Base-by-base conservation (phyloP, 345 rosid genomes). In the Eutrema japonicum region DNA sequence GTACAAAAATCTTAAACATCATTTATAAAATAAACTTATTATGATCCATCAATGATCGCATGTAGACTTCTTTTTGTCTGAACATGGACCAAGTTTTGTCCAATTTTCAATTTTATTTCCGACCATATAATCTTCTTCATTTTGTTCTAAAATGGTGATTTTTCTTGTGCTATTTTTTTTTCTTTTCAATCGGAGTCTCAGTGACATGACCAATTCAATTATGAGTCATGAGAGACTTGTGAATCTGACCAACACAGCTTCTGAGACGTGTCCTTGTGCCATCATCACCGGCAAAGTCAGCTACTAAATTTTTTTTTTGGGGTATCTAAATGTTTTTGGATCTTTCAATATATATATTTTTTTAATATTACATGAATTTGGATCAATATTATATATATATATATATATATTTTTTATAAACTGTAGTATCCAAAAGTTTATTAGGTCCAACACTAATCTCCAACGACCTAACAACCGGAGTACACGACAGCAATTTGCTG, bases 221-320 rank as follows among this genome's bases (percentile, higher is more conserved):
- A 10, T 18, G 54, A 74, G 54, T 50, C 72, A 48, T 66, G 67
- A 16, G 53, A 57, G 16, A 46, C 60, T 57, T 74, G 78, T 74
- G 72, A 66, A 66, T 48, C 22, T 32, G 35, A 65, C n/a, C 5
- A 47, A 65, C 14, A 73, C 65, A 73, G 12, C 56, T 46, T 27
- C 22, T 29, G n/a, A 56, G 40, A 65, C 66, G 66, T 66, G 72
- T 57, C 8, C 5, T 29, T 36, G 50, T 46, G 26, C 27, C 58
- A 64, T 65, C 77, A 33, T 70, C 66, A 71, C 68, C 76, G 52
- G 50, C 46, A 66, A 58, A 38, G 38, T 48, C 72, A 59, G 48
- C 46, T 11, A 56, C 27, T 65, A 46, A 2, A n/a, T 3, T 62
- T 12, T 7, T 47, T 9, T n/a, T 32, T 41, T 2, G 6, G 1